Evolutionary conservation across 805 yeast species (phyloP).

Genomic region (Nakazawaea laoshanensis): DNA sequence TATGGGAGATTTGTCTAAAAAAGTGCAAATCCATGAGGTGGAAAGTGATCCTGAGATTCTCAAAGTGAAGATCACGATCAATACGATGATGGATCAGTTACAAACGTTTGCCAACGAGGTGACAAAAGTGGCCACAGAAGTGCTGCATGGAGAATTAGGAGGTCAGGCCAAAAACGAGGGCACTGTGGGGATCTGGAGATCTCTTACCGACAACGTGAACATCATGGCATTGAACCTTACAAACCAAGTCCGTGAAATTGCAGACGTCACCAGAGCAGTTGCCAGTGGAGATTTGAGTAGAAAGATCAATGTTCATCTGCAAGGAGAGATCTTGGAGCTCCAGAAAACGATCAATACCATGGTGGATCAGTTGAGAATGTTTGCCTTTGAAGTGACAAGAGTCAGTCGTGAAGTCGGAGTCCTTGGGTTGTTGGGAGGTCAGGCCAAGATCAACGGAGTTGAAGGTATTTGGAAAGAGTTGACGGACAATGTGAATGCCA

Average conservation of each 20-base stretch:
- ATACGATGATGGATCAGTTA: conserved; percentile 83
- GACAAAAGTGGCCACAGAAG: conserved; percentile 81
- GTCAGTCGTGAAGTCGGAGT: conserved; percentile 90
- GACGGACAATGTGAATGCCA: conserved; percentile 81
- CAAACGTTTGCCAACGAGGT: conserved; percentile 78
- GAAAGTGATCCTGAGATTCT: conserved; percentile 75
- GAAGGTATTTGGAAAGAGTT: conserved; percentile 86
- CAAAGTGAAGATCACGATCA: conserved; percentile 73
- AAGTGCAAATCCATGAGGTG: conserved; percentile 63
- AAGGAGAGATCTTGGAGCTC: conserved; percentile 78
- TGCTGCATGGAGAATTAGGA: conserved; percentile 83
- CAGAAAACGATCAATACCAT: conserved; percentile 83
- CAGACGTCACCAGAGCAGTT: conserved; percentile 84
- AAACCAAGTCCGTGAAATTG: conserved; percentile 81
- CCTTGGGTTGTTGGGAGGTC: conserved; percentile 83
- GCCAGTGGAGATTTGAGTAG: conserved; percentile 80
- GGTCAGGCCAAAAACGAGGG: conserved; percentile 83
- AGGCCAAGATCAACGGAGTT: conserved; percentile 69
- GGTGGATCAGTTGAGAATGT: conserved; percentile 79
- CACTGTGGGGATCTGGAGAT: conserved; percentile 85
- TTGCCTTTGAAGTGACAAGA: conserved; percentile 79
- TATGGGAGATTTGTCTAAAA: conserved; percentile 78
- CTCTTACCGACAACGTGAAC: conserved; percentile 75
- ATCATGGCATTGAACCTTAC: conserved; percentile 85
- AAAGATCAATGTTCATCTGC: conserved; percentile 84